Base-by-base conservation (phyloP, 1,139 yeast genomes). In the Chernovozyma sophiae-reginae region DNA sequence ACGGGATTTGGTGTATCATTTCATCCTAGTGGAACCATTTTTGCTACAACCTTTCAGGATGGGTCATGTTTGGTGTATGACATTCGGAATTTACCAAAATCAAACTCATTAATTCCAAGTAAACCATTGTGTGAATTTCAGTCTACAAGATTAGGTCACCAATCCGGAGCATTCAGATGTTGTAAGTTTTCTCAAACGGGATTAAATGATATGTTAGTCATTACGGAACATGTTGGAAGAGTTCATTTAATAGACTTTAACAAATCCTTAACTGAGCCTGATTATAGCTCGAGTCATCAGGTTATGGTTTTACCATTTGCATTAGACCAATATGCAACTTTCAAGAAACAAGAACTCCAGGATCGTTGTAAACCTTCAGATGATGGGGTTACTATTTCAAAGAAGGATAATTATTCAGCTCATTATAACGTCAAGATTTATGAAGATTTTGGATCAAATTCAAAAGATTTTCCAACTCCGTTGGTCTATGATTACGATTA, bases 1-100 rank as follows among this genome's bases (percentile, higher is more conserved):
- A 76, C 83, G 37, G 97, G 96, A 4, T 86, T 89, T 53, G 87
- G 95, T 3, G 77, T 86, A 1, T 76, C 84, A n/a, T 87, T 81
- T 60, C 81, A 83, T 45, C 73, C 82, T 15, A 78, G 83, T 35
- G 95, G 92, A 15, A 51, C 73, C 41, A 71, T 80, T 47, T 84
- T 89, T 57, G 81, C 95, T 2, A 78, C 86, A 0, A 81, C 90
- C 18, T 87, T 86, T 55, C 96, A 89, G 58, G 89, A 85, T 53
- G 97, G 97, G 6, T 65, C 78, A 25, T 82, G 94, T 44, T 65
- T 81, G 43, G 61, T 89, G 16, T 89, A 81, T 55, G 97, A 89
- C 56, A 57, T 85, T 16, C 65, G 97, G 46, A 81, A 81, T 43
- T 53, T 77, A 37, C 36, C 34, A 3, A 33, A 18, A 8, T 40